A percentile compares a stretch with the other conserved stretches of the same genome.
phyloP scores from a whole-genome alignment of 225 moss, liverwort and hornwort genomes.

The Neckera pumila region DNA sequence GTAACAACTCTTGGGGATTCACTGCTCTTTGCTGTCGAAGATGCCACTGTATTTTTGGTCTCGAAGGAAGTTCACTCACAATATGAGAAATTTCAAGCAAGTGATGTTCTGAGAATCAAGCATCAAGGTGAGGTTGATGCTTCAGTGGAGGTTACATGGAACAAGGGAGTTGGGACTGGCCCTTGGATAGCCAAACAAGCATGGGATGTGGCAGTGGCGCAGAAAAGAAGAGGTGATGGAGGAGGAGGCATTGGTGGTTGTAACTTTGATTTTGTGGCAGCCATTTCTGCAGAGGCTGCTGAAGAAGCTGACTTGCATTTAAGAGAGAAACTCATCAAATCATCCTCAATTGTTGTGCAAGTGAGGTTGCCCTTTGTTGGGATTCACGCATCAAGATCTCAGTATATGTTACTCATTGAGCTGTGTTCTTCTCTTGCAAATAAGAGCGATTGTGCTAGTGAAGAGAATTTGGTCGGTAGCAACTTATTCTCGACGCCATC shows the following conservation, averaged over 20 bases:
- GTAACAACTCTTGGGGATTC: constrained; percentile 22
- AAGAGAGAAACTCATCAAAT: constrained; percentile 65
- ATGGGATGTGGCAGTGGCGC: constrained; percentile 81
- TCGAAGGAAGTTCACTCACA: constrained; percentile 11
- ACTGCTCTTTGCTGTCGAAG: constrained; percentile 21
- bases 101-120: constrained; percentile 23
- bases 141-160: constrained; percentile 74
- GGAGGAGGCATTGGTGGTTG: constrained; percentile 85
- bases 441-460: constrained; percentile 1
- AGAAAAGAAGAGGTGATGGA: constrained; percentile 81
- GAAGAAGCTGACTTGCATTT: constrained; percentile 66
- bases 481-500: constrained; percentile 12
- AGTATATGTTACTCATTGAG: constrained; percentile 57
- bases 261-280: constrained; percentile 92
- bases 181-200: constrained; percentile 71
- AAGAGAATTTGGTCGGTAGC: constrained; percentile 6
- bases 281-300: constrained; percentile 72
- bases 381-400: constrained; percentile 56
- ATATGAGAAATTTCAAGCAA: constrained; percentile 20
- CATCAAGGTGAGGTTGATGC: constrained; percentile 40
- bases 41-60: constrained; percentile 27
- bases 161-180: constrained; percentile 36
- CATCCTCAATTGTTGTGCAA: constrained; percentile 56
- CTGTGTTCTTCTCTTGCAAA: constrained; percentile 40
- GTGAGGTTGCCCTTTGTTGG: constrained; percentile 56